phyloP scores from a whole-genome alignment of 1,139 yeast genomes.

The Debaryomyces fabryi region DNA sequence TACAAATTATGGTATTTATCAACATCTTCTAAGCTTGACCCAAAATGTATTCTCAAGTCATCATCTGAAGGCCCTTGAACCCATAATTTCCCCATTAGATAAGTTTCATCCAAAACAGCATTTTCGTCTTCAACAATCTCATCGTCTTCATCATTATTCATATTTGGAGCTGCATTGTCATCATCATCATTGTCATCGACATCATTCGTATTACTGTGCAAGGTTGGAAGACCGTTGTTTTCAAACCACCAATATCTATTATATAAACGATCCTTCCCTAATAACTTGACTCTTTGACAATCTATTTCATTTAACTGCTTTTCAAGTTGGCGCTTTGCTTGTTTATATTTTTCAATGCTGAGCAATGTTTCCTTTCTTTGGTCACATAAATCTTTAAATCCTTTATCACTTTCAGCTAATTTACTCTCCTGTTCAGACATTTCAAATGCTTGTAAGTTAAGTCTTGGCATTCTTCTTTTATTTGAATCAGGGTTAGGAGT shows the following conservation, averaged over 20 bases:
- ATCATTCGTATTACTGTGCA: constrained; percentile 43
- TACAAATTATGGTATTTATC: constrained; percentile 15
- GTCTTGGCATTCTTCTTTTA: constrained; percentile 26
- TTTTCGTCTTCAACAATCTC: constrained; percentile 31
- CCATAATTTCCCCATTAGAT: constrained; percentile 88
- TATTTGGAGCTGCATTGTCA: constrained; percentile 28
- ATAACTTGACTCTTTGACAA: constrained; percentile 70
- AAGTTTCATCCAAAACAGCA: constrained; percentile 56
- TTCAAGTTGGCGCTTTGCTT: constrained; percentile 55
- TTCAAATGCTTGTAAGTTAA: constrained; percentile 39
- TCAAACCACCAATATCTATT: constrained; percentile 98
- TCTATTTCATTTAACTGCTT: constrained; percentile 65
- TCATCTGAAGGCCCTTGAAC: constrained; percentile 86
- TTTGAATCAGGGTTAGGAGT: constrained; percentile 18
- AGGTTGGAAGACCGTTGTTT: constrained; percentile 73
- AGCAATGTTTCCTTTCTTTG: constrained; percentile 42
- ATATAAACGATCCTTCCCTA: constrained; percentile 83
- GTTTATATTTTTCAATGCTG: constrained; percentile 47
- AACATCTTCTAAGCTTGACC: constrained; percentile 13
- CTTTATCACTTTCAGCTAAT: constrained; percentile 47
- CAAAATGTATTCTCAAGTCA: constrained; percentile 46
- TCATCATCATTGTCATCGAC: constrained; percentile 44
- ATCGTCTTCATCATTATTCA: constrained; percentile 33
- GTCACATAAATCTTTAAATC: constrained; percentile 49
- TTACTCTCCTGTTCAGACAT: constrained; percentile 53